Base-by-base conservation (phyloP, 305 asterid species). In the Fraxinus sp. region DNA sequence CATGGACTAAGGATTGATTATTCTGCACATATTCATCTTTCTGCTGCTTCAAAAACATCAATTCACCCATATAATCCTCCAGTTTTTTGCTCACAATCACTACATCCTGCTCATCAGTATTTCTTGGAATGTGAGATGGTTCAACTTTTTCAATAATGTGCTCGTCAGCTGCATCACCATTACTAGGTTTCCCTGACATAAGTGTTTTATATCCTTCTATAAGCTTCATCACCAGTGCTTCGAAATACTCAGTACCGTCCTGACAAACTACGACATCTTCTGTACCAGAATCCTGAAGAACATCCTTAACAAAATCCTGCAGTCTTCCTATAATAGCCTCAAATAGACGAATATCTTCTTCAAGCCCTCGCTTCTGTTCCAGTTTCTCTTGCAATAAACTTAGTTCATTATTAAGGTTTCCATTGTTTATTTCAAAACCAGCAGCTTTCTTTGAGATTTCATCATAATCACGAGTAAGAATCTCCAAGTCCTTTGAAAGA, bases 41-140 rank as follows among this genome's bases (percentile, higher is more conserved):
- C 88, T 92, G 98, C 86, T 92, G 97, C 93, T 89, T 93, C 92
- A 91, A 85, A 79, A 36, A 75, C 85, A 83, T 39, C 85, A 91
- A 74, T 81, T 97, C 94, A 80, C 85, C 88, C 79, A 88, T 55
- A 78, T 86, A 83, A 85, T 89, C 94, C 85, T 89, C 96, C 87
- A 93, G 87, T 89, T 86, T 85, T 86, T 83, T 89, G 87, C 80
- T 87, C 85, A 93, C 82, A 77, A 83, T 83, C 62, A 4, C 86
- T 33, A 88, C 81, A 84, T 91, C 88, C 87, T 80, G 89, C 86
- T 83, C 87, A 77, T 89, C 93, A 78, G 71, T 52, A 76, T 78
- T 90, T 77, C 90, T 83, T 71, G 90, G 83, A 86, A 72, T 59
- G 22, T 75, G 85, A 83, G 90, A 36, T 70, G 72, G 81, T 85